These are phyloP conservation scores for Prunus campanulata DNA, from an alignment of 306 rosid genomes.

Conservation along the genomic window DNA sequence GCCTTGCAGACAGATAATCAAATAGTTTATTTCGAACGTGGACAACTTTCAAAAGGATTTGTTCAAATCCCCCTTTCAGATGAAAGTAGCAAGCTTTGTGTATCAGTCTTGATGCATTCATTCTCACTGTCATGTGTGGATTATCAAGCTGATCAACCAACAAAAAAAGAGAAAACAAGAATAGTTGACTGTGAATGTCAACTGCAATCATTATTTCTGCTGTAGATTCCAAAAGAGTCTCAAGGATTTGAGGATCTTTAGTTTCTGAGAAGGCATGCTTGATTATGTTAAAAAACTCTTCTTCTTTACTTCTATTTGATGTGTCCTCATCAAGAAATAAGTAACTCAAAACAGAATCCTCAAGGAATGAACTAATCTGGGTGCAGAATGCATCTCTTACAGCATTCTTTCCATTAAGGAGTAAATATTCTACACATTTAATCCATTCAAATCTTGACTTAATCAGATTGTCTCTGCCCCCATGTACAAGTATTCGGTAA, in stretches of 20 bases:
- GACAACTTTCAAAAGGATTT: slow-evolving; percentile 61
- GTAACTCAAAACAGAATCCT: slow-evolving; percentile 51
- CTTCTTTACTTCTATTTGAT: slow-evolving; percentile 50
- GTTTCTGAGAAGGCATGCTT: slow-evolving; percentile 50
- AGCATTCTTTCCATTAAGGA: slow-evolving; percentile 53
- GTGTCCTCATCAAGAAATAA: slow-evolving; percentile 46
- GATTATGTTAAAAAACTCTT: slow-evolving; percentile 54
- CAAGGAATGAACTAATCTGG: slow-evolving; percentile 70
- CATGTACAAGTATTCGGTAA: slow-evolving; percentile 69
- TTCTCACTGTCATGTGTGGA: slow-evolving; percentile 62
- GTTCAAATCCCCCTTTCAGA: slow-evolving; percentile 66
- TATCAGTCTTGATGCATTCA: slow-evolving; percentile 77
- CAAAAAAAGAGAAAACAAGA: slow-evolving; percentile 63
- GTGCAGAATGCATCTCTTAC: slow-evolving; percentile 83
- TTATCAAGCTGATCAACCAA: slow-evolving; percentile 91
- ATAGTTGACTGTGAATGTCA: slow-evolving; percentile 54
- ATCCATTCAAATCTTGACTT: slow-evolving; percentile 59
- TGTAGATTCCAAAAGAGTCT: slow-evolving; percentile 74
- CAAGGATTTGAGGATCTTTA: slow-evolving; percentile 53
- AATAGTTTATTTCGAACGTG: slow-evolving; percentile 69
- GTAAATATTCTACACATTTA: slow-evolving; percentile 57
- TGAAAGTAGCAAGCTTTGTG: slow-evolving; percentile 69
- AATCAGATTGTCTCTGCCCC: slow-evolving; percentile 38
- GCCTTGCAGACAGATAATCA: slow-evolving; percentile 68
- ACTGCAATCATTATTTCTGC: slow-evolving; percentile 79